phyloP scores from a whole-genome alignment of 208 protist species.

The Naegleria fowleri region DNA sequence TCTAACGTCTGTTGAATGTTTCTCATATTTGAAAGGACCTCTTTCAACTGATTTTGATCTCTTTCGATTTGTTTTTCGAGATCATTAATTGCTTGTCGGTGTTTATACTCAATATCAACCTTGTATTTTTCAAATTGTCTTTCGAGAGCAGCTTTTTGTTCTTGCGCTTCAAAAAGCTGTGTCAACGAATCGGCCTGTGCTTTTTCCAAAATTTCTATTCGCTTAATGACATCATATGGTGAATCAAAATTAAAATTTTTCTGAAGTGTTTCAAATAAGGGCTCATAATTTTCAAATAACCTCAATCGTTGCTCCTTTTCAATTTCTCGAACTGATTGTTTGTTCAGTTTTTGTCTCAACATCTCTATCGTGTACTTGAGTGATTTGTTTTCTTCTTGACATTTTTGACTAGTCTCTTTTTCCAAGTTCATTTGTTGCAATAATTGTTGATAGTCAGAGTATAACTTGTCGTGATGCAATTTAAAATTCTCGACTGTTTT shows the following conservation, averaged over 20 bases:
- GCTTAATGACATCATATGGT: slow-evolving; percentile 6
- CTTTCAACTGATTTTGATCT: not conserved
- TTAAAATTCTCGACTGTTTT: not conserved
- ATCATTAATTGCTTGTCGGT: not conserved
- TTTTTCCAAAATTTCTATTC: slow-evolving; percentile 25
- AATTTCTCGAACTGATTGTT: slow-evolving; percentile 2
- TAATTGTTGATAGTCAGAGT: not conserved
- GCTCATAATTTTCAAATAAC: slow-evolving; percentile 17
- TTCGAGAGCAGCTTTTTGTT: not conserved
- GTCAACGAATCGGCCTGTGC: not conserved
- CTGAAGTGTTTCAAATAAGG: slow-evolving; percentile 12
- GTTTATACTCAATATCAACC: not conserved
- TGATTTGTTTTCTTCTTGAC: slow-evolving; percentile 24
- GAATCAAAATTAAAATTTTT: slow-evolving; percentile 19
- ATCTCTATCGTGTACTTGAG: slow-evolving; percentile 15
- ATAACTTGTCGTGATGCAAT: not conserved
- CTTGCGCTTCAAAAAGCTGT: slow-evolving; percentile 6
- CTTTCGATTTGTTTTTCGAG: not conserved
- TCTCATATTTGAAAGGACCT: not conserved
- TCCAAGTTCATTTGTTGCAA: not conserved
- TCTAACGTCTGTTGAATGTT: not conserved
- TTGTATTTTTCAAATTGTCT: slow-evolving; percentile 7
- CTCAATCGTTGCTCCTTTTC: slow-evolving; percentile 19
- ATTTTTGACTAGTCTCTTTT: not conserved
- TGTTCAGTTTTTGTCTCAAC: slow-evolving; percentile 13